Evolutionary conservation across 495 filamentous ascomycete genomes (phyloP), one percentile per base, ranked within the genome.

Genomic region (Hyaloscypha variabilis): DNA sequence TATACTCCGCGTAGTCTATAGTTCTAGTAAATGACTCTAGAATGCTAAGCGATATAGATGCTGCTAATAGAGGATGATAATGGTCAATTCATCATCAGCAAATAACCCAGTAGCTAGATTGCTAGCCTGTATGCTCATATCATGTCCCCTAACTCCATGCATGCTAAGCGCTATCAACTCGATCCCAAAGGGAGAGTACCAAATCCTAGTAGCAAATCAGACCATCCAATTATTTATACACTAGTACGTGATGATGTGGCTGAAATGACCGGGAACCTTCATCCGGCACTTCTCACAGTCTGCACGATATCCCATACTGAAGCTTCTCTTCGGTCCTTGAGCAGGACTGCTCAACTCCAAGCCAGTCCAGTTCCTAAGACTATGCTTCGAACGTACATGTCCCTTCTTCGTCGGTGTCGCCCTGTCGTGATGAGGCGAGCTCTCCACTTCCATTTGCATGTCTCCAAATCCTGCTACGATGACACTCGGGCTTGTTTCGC

Each of bases 211-310:
- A 24, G 8, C 49, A 55, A 39, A 24, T 49, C 52, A 21, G 29
- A 8, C 28, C 21, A 25, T 19, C 46, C 58, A 10, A 13, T 4
- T 26, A 42, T 34, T 36, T 36, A 60, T 60, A 62, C 26, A 54
- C 64, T 59, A 68, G 67, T 67, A 68, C 11, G 68, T 70, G 54
- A 91, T 85, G 54, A 94, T 93, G 76, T 97, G 93, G 70, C 89
- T 93, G 69, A 93, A 94, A 75, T 97, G 93, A 0, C 93, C 92
- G 0, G 92, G 92, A 30, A 94, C 88, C 74, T 87, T 89, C 69
- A 81, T 80, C 58, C 82, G 83, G 74, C 93, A 97, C 77, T 94
- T 94, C 60, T 93, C 91, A 76, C 93, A 97, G 74, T 94, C 91
- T 14, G 88, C 86, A 49, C 92, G 82, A 76, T 90, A 95, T 23